Conservation (phyloP, 139 green algal genomes). For the Dunaliella primolecta region DNA sequence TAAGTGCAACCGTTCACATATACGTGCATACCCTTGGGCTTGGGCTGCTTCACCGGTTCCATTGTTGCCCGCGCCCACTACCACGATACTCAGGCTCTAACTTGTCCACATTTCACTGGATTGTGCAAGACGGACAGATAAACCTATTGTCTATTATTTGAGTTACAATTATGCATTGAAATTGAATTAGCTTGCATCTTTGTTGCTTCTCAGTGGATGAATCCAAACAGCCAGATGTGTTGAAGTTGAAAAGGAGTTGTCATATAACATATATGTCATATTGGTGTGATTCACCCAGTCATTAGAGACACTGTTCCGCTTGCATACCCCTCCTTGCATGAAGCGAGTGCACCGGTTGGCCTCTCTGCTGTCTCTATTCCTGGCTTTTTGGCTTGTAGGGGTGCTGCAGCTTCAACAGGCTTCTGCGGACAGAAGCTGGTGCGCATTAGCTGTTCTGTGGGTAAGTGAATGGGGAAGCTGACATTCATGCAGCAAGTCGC, state of each 20-base stretch:
- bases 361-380: background rate
- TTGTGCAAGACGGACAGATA: background rate
- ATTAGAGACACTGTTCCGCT: no score
- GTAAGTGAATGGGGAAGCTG: background rate
- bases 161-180: background rate
- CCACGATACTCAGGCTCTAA: background rate
- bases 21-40: constrained; percentile 27
- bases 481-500: background rate
- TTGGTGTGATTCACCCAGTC: no score
- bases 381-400: background rate
- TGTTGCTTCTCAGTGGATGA: background rate
- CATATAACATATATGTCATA: no score
- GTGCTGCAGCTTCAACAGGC: background rate
- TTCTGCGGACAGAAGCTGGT: background rate
- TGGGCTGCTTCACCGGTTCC: constrained; percentile 3
- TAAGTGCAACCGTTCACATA: background rate
- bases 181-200: background rate
- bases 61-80: no score
- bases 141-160: background rate
- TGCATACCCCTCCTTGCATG: background rate
- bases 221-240: background rate
- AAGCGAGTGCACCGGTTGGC: background rate
- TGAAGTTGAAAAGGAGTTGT: no score
- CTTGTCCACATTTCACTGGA: background rate
- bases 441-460: background rate